A percentile compares a stretch with the other conserved stretches of the same genome.
Conservation (phyloP, 768 basidiomycete genomes). For the Pleurotus tuber-regium region DNA sequence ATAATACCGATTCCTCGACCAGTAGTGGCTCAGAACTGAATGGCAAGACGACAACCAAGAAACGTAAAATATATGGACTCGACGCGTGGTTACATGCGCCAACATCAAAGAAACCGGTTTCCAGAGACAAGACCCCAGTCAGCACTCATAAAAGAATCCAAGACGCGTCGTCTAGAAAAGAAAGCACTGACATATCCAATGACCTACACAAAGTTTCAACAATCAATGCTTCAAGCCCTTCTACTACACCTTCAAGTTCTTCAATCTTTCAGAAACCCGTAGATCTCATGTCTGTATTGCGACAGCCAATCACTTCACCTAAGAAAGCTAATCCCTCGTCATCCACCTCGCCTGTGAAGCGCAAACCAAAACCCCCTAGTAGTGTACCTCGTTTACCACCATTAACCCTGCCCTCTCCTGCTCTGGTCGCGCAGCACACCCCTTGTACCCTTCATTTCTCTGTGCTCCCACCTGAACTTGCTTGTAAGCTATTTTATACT, state of each 20-base stretch:
- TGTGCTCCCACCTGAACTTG: conserved; percentile 71
- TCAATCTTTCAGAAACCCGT: conserved; percentile 24
- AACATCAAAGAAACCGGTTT: conserved; percentile 17
- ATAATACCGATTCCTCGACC: too few species aligned
- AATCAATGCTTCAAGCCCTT: neutral
- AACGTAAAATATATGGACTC: conserved; percentile 50
- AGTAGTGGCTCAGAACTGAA: too few species aligned
- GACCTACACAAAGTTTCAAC: neutral
- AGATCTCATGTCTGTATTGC: conserved; percentile 57
- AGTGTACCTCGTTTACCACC: conserved; percentile 47
- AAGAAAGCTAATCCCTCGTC: neutral
- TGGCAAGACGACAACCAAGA: conserved; percentile 37
- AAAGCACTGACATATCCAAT: neutral
- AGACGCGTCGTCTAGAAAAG: conserved; percentile 9
- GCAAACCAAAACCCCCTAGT: conserved; percentile 30
- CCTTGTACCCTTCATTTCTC: conserved; percentile 75
- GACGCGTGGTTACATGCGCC: conserved; percentile 52
- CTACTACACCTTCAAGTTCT: too few species aligned
- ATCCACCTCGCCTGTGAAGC: neutral
- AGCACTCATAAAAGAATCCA: too few species aligned
- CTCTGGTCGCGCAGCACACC: conserved; percentile 63
- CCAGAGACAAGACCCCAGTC: too few species aligned
- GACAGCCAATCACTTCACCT: conserved; percentile 31
- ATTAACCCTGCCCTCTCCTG: conserved; percentile 57
- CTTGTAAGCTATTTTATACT: conserved; percentile 69